Base-by-base conservation (phyloP, 1,284 basidiomycete genomes). In the Sparassis latifolia region DNA sequence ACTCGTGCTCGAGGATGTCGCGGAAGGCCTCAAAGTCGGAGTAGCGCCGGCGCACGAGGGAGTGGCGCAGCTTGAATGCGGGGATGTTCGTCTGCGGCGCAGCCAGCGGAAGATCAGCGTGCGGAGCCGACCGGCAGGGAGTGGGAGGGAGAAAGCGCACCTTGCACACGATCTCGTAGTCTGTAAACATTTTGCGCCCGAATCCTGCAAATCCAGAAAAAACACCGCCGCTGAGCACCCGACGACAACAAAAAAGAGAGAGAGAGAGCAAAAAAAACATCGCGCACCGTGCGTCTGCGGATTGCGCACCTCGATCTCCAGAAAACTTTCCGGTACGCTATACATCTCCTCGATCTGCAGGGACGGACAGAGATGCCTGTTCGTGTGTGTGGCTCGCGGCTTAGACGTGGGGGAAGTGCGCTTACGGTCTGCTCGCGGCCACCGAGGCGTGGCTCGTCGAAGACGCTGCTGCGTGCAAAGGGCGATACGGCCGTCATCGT, bases 21-120 rank as follows among this genome's bases (percentile, higher is more conserved):
- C 95, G 84, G 77, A 99, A 99, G 4, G 96, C 95, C 69, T 99
- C 96, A 66, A 99, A 99, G 71, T 99, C 96, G 45, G 93, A 97
- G 69, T 99, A 99, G 47, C 97, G 89, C 50, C 97, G 79, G 52
- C 96, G 85, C 31, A 99, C 97, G 44, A 92, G 77, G 2, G 94
- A 97, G 72, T 97, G 94, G 42, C 91, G 86, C 49, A 98, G 79
- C 67, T 97, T 97, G 79, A 99, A 99, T 1, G 96, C 97, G 32
- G 96, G 97, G 61, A 99, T 99, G 71, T 99, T 99, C 58, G 96
- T 99, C 89, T 97, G 59, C 5, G 44, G n/a, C 10, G 37, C 31
- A 32, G 20, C 42, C 9, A 44, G 46, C 40, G 20, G 43, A 31
- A 44, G 29, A 39, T 6, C 4, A 35, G 4, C 10, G 42, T 37